A percentile compares a stretch with the other conserved stretches of the same genome.
Conservation (phyloP, 2,329 filamentous ascomycete genomes). For the Colletotrichum australisinense region DNA sequence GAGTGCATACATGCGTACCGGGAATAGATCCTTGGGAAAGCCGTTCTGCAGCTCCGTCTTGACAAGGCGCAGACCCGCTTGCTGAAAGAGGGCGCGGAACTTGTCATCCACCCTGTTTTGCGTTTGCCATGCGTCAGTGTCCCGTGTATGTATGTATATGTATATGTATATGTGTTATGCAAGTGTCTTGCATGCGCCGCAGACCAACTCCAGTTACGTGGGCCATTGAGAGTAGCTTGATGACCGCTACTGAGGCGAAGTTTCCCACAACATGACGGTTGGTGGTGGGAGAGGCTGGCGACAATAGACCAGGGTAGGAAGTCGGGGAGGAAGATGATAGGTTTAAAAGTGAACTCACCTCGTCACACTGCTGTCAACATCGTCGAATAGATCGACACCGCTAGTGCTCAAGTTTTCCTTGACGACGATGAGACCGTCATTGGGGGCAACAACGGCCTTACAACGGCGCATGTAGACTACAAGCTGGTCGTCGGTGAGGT, state of each 20-base stretch:
- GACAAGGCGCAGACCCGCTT: conserved; percentile 76
- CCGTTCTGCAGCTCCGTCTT: conserved; percentile 79
- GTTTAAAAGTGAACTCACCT: conserved; percentile 16
- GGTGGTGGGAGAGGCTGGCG: conserved; percentile 3
- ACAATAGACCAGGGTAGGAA: conserved; percentile 1
- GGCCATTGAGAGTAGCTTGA: conserved; percentile 9
- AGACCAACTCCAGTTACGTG: conserved; percentile 8
- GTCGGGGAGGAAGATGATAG: not conserved
- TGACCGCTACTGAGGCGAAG: conserved; percentile 8
- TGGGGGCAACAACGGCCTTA: conserved; percentile 50
- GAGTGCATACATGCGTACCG: conserved; percentile 83
- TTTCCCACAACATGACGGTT: conserved; percentile 20
- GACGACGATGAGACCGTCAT: conserved; percentile 48
- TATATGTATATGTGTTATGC: conserved; percentile 16
- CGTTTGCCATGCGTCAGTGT: conserved; percentile 22
- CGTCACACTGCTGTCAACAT: conserved; percentile 35
- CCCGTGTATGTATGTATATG: not conserved
- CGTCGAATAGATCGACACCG: conserved; percentile 68
- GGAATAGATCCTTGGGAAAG: conserved; percentile 75
- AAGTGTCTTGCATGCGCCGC: conserved; percentile 31
- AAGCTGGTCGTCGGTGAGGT: conserved; percentile 81
- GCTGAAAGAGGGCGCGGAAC: conserved; percentile 75
- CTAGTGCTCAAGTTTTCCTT: conserved; percentile 77
- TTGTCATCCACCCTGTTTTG: conserved; percentile 73
- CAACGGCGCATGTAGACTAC: conserved; percentile 74